Evolutionary conservation across 2,329 filamentous ascomycete genomes (phyloP), one percentile per base, ranked within the genome.

Genomic region (Epicoccum nigrum): DNA sequence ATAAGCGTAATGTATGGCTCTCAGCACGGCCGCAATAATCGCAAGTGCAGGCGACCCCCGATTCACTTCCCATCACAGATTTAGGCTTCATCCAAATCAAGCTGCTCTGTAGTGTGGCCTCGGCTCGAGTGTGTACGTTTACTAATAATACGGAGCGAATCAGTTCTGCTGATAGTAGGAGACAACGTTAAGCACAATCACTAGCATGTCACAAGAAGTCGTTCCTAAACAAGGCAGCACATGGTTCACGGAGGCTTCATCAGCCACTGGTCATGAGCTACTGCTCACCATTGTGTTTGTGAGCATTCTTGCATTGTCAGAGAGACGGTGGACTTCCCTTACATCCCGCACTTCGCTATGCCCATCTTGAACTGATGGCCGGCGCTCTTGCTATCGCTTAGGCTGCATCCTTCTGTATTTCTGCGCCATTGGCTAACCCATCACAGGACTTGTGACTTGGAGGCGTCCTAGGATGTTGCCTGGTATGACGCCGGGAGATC

Each of bases 151-250:
- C 13, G 12, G 32, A 15, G 35, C 43, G 20, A 38, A 51, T 43
- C 27, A 43, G 37, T 25, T 25, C 37, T 7, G n/a, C n/a, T 31
- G 15, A 13, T 38, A 19, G 23, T 34, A 13, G 16, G 39, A 19
- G 13, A 23, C 16, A 16, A 16, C 40, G 54, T 53, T 33, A 43
- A 39, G 19, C 44, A 20, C 44, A 45, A 40, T 51, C 51, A 44
- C 47, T 51, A 58, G 60, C 58, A 49, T 13, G 28, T 13, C 28
- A 30, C 28, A 13, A 30, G 28, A 4, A 4, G 28, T 30, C 23
- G 12, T 5, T 30, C 11, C 41, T 35, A 51, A 45, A 55, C 52
- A 56, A 72, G 70, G 66, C 70, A 73, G 63, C 66, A 59, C 47
- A 12, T 25, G 13, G 35, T 7, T 15, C 9, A n/a, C 16, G 12